Conservation (phyloP, 768 basidiomycete species). For the Basidioascus undulatus region DNA sequence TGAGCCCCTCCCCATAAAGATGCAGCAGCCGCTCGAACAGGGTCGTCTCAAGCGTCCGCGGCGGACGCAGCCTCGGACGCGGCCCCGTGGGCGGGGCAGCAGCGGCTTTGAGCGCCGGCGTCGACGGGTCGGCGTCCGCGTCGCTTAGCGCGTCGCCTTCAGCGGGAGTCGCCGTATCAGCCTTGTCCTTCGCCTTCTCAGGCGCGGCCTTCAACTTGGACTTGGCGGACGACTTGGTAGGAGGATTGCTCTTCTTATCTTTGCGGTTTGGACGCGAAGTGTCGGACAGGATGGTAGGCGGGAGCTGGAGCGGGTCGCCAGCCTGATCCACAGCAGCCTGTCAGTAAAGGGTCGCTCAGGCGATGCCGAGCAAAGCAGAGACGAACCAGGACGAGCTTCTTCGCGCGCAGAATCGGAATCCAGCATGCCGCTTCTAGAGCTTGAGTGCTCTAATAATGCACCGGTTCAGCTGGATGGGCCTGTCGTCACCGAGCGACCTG, state of each 20-base stretch:
- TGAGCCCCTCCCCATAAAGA: constrained; percentile 63
- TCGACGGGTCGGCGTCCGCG: too few species aligned
- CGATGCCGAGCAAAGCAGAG: background rate
- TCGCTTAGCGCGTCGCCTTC: too few species aligned
- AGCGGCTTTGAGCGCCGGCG: too few species aligned
- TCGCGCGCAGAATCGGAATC: constrained; percentile 81
- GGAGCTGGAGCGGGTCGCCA: constrained; percentile 87
- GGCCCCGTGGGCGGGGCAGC: too few species aligned
- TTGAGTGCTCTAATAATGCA: constrained; percentile 36
- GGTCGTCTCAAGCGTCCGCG: constrained; percentile 58
- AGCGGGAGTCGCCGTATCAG: too few species aligned
- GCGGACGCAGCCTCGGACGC: constrained; percentile 34
- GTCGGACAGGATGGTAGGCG: constrained; percentile 71
- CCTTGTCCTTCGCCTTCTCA: too few species aligned
- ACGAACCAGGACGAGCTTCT: constrained; percentile 26
- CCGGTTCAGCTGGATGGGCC: too few species aligned
- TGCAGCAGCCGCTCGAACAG: constrained; percentile 75
- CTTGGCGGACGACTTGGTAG: too few species aligned
- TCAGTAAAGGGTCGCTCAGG: constrained; percentile 18
- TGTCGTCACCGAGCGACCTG: too few species aligned
- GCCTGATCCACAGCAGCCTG: too few species aligned
- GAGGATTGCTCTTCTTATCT: background rate
- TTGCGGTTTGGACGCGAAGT: too few species aligned
- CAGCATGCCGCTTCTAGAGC: constrained; percentile 90
- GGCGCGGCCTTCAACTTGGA: too few species aligned